phyloP scores from a whole-genome alignment of 768 basidiomycete genomes.

The Pulveroboletus ravenelii region DNA sequence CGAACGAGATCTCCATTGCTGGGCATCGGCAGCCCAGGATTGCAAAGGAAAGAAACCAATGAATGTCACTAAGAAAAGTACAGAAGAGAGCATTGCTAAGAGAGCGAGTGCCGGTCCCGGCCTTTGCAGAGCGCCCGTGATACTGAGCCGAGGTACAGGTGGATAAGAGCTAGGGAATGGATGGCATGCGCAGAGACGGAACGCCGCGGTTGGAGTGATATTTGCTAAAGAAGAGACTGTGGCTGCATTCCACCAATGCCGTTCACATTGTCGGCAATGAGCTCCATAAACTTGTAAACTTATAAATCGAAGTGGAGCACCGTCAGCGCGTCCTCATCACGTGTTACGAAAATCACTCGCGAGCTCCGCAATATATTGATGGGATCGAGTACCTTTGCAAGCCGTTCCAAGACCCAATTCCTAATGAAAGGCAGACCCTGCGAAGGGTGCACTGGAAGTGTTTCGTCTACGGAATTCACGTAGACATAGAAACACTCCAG shows the following conservation, averaged over 20 bases:
- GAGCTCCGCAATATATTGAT: too few species aligned
- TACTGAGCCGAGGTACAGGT: conserved; percentile 1
- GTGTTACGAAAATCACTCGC: conserved; percentile 23
- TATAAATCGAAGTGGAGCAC: conserved; percentile 4
- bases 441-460: neutral
- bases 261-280: conserved; percentile 22
- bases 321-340: conserved; percentile 21
- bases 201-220: neutral
- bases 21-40: conserved; percentile 36
- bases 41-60: conserved; percentile 1
- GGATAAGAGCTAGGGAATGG: neutral
- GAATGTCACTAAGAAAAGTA: conserved; percentile 10
- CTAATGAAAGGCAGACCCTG: too few species aligned
- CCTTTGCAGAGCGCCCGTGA: conserved; percentile 1
- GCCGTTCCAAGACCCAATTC: too few species aligned
- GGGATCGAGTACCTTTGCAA: too few species aligned
- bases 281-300: conserved; percentile 8
- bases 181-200: conserved; percentile 1
- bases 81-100: conserved; percentile 7
- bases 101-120: neutral
- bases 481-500: neutral
- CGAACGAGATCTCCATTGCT: conserved; percentile 48
- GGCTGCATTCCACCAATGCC: conserved; percentile 10
- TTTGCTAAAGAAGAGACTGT: conserved; percentile 7
- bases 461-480: neutral